Conservation (phyloP, 495 filamentous ascomycete genomes). For the Penicillium dipodomyicola region DNA sequence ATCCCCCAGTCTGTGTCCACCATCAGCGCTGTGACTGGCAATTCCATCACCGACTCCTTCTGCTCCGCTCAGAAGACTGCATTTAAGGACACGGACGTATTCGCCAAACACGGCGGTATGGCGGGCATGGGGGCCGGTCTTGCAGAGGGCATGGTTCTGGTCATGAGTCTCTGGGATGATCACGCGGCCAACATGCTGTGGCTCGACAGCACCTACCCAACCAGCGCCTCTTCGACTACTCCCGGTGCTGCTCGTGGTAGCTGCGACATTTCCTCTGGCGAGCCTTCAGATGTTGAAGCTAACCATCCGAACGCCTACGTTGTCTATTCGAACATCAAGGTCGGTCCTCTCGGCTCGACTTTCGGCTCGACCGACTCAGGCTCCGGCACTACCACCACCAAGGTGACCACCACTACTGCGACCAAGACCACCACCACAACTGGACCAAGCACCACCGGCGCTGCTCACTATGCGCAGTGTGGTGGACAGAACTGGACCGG, state of each 20-base stretch:
- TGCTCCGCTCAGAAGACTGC: conserved; percentile 60
- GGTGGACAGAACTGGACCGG: conserved; percentile 50
- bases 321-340: conserved; percentile 67
- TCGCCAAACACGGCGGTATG: conserved; percentile 59
- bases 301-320: conserved; percentile 54
- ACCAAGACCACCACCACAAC: conserved; percentile 26
- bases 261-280: conserved; percentile 62
- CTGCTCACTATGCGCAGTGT: conserved; percentile 46
- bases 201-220: conserved; percentile 76
- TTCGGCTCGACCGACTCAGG: conserved; percentile 30
- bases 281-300: conserved; percentile 59
- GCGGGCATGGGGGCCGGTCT: conserved; percentile 56
- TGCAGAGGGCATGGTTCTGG: conserved; percentile 64
- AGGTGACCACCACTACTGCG: conserved; percentile 19
- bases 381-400: conserved; percentile 15
- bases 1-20: conserved; percentile 57
- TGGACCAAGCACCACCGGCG: conserved; percentile 26
- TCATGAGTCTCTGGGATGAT: conserved; percentile 79
- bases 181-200: conserved; percentile 77
- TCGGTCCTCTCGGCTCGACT: conserved; percentile 65
- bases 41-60: conserved; percentile 56
- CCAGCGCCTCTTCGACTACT: conserved; percentile 47
- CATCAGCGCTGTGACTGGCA: conserved; percentile 49
- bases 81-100: conserved; percentile 60
- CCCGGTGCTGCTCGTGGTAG: conserved; percentile 70